These are phyloP conservation scores for Quercus suber DNA, from an alignment of 306 rosid species.

Conservation along the genomic window DNA sequence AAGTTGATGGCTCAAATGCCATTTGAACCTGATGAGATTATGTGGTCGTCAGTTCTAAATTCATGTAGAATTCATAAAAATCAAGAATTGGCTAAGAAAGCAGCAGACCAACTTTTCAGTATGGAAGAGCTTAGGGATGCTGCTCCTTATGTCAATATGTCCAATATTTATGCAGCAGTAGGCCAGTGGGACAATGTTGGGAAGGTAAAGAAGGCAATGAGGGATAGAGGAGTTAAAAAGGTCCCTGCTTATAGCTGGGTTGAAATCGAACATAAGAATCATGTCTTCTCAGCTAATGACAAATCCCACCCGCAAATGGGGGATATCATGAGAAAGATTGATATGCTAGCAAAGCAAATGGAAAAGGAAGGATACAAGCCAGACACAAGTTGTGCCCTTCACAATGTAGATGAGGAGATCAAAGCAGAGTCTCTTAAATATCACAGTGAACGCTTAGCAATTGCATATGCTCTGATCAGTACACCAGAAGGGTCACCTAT, in stretches of 20 bases:
- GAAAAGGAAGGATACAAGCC: constrained; percentile 71
- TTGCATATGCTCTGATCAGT: constrained; percentile 75
- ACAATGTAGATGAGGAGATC: constrained; percentile 59
- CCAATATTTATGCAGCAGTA: constrained; percentile 82
- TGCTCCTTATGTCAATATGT: constrained; percentile 72
- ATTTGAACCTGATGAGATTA: constrained; percentile 75
- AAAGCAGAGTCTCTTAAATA: constrained; percentile 70
- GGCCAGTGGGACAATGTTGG: constrained; percentile 86
- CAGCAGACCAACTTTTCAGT: constrained; percentile 67
- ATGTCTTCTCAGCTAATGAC: constrained; percentile 69
- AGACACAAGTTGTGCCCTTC: constrained; percentile 78
- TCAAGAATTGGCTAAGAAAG: constrained; percentile 67
- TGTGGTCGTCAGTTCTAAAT: constrained; percentile 81
- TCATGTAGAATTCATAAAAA: constrained; percentile 87
- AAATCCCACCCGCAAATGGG: constrained; percentile 55
- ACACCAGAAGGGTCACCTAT: constrained; percentile 71
- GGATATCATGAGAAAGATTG: constrained; percentile 59
- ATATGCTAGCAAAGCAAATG: constrained; percentile 53
- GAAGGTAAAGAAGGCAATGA: constrained; percentile 77
- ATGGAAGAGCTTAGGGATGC: constrained; percentile 69
- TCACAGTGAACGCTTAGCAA: constrained; percentile 90
- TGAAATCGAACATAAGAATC: constrained; percentile 63
- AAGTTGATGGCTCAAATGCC: constrained; percentile 73
- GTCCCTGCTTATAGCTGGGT: constrained; percentile 83
- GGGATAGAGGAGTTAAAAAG: constrained; percentile 79